Evolutionary conservation across 2,329 filamentous ascomycete genomes (phyloP), one percentile per base, ranked within the genome.

Genomic region (Cryphonectria parasitica): DNA sequence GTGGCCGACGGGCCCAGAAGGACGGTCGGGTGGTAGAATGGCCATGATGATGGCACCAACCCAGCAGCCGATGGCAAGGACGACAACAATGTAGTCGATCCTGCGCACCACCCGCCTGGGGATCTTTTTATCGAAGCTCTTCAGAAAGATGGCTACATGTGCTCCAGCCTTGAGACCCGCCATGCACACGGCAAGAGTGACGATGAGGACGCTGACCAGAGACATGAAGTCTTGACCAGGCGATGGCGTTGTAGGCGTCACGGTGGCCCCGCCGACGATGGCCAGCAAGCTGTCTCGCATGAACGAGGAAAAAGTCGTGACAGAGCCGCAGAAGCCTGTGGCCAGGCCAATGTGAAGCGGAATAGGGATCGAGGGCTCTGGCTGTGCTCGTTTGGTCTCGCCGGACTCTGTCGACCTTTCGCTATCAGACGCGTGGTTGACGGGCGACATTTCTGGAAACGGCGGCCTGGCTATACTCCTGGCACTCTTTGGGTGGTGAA

Each of bases 241-340:
- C 3, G 65, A 60, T 3, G 65, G 54, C 39, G 1, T 5, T 49
- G 79, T 79, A 8, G 49, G n/a, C 0, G 87, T 87, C 1, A 85
- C 81, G 0, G 84, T 83, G 1, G 91, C 79, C 69, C 85, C 82
- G 76, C 92, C 92, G 3, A 89, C 86, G 2, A 92, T 81, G 0
- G 89, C 86, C 54, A 92, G 83, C 76, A 92, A 92, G 43, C 83
- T 79, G 75, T 92, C 91, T 22, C 90, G 84, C 67, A 90, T 87
- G 76, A 92, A 92, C 25, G 87, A 87, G 0, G 90, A 92, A 78
- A 92, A 93, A 17, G 88, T 90, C 0, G 91, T 93, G 70, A 91
- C 89, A 74, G 86, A 90, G 63, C 91, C 91, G 75, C 91, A 93
- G 79, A 92, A 93, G 4, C 91, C 91, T 0, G 89, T 91, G 1